phyloP scores from a whole-genome alignment of 306 rosid species.

The Vachellia collinsii region DNA sequence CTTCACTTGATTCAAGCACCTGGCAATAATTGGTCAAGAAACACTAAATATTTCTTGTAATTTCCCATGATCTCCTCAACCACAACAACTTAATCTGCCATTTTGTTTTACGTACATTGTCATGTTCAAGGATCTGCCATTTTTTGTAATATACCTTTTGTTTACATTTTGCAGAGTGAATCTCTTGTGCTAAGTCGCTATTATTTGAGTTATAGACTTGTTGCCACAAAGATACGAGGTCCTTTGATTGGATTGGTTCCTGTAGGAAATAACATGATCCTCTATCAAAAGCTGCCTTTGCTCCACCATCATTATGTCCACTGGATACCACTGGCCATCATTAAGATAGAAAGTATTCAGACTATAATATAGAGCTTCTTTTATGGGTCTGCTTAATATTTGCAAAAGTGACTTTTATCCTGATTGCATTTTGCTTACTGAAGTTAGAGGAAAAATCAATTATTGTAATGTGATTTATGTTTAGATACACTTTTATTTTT shows the following conservation, averaged over 20 bases:
- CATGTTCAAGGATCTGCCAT: background rate
- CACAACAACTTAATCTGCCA: background rate
- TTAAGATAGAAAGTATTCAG: background rate
- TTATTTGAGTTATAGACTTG: constrained; percentile 33
- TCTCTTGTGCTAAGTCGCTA: background rate
- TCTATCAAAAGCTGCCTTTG: constrained; percentile 34
- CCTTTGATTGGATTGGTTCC: constrained; percentile 50
- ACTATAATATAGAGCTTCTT: background rate
- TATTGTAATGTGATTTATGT: too few relatives aligned
- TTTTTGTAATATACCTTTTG: background rate
- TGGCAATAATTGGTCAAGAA: background rate
- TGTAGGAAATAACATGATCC: constrained; percentile 47
- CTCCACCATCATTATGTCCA: constrained; percentile 16
- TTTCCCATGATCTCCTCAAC: background rate
- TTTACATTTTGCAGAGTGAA: background rate
- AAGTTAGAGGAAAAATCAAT: too few relatives aligned
- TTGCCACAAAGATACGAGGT: constrained; percentile 54
- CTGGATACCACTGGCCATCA: constrained; percentile 42
- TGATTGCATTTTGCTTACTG: too few relatives aligned
- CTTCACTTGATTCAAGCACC: background rate
- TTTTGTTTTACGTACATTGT: background rate
- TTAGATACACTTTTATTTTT: too few relatives aligned
- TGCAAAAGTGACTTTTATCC: background rate
- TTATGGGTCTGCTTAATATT: background rate
- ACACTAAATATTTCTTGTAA: background rate